phyloP scores from a whole-genome alignment of 768 basidiomycete genomes.

The Mycena capillaripes region DNA sequence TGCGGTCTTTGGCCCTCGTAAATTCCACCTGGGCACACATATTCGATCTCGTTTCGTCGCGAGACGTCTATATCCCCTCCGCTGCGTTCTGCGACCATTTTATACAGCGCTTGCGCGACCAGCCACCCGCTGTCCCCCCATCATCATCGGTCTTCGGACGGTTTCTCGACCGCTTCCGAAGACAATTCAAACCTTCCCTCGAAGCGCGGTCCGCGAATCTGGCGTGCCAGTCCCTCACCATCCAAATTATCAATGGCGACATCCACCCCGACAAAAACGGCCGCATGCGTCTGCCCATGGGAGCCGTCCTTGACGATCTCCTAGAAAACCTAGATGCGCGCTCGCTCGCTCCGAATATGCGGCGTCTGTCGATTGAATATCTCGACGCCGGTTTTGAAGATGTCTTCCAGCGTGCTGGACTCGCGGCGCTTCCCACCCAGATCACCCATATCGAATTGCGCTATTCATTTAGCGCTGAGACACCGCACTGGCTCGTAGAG shows the following conservation, averaged over 20 bases:
- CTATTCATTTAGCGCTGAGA: slow-evolving; percentile 6
- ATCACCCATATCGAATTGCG: slow-evolving; percentile 24
- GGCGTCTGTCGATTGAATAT: slow-evolving; percentile 28
- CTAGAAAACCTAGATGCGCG: slow-evolving; percentile 22
- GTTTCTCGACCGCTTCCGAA: neutral
- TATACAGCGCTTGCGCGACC: neutral
- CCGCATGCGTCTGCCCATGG: slow-evolving; percentile 17
- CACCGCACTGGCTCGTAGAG: slow-evolving; percentile 7
- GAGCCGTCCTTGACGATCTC: slow-evolving; percentile 12
- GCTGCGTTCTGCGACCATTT: slow-evolving; percentile 35
- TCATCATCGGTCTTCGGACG: too few relatives aligned
- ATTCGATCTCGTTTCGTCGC: slow-evolving; percentile 31
- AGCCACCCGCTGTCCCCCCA: neutral
- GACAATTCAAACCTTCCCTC: neutral
- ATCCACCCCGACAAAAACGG: neutral
- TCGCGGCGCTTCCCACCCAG: slow-evolving; percentile 23
- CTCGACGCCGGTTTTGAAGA: slow-evolving; percentile 27
- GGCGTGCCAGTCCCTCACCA: slow-evolving; percentile 18
- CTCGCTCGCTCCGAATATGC: slow-evolving; percentile 24
- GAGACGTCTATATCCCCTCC: slow-evolving; percentile 38
- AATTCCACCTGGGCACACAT: slow-evolving; percentile 39
- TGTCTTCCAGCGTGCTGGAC: slow-evolving; percentile 18
- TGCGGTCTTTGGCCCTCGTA: slow-evolving; percentile 36
- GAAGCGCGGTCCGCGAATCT: slow-evolving; percentile 18
- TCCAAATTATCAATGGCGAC: slow-evolving; percentile 17